Evolutionary conservation across 2,329 filamentous ascomycete genomes (phyloP), one percentile per base, ranked within the genome.

Genomic region (Aspergillus sp.): DNA sequence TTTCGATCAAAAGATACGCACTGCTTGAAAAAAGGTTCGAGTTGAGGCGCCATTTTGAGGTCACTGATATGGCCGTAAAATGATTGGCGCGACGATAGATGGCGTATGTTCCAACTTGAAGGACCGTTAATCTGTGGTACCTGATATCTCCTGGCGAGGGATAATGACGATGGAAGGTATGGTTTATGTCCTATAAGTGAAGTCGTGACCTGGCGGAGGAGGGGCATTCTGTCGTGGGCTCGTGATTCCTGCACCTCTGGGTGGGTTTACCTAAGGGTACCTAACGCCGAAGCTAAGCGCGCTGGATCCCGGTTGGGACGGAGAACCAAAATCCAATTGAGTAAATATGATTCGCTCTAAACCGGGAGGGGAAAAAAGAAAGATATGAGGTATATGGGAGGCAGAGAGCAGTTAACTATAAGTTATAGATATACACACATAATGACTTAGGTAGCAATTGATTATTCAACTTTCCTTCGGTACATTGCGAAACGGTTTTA

Each of bases 11-110:
- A 12, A 9, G 15, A 23, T 12, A 70, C 77, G 60, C 67, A 82
- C 84, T 96, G 87, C 79, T 91, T 87, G 83, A 97, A 98, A 82
- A 90, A 98, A 63, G 88, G 84, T 76, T 97, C 91, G 67, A 99
- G 87, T 76, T 96, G 86, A 61, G 92, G 91, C 57, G 91, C 91
- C 90, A 97, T 96, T 75, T 86, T 90, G 79, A 63, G 58, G 68
- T 79, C 75, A 65, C 71, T 73, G 63, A 80, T 77, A 62, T 76
- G 66, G 57, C 75, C 76, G 77, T 79, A 79, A 61, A 72, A 78
- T 56, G 70, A 73, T 57, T 76, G 75, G 55, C 62, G 70, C 60
- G 52, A 52, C 35, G 56, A 60, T 47, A 64, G 49, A 52, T 59
- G 52, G 60, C 52, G 54, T 37, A 43, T 57, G 39, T 54, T 53